Conservation (phyloP, 2,329 filamentous ascomycete species). For the Zasmidium citrigriseum region DNA sequence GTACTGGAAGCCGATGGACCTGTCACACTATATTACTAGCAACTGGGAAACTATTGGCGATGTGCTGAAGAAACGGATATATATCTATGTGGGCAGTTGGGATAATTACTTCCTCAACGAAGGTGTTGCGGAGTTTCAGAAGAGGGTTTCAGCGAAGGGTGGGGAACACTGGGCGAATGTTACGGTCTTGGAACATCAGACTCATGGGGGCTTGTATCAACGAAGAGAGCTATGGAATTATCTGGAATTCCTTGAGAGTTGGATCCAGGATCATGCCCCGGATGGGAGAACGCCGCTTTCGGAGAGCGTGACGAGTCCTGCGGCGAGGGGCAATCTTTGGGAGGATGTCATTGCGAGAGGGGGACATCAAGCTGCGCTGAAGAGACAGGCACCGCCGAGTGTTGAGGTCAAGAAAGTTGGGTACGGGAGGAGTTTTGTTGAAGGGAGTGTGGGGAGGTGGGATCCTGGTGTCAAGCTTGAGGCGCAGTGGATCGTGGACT, state of each 20-base stretch:
- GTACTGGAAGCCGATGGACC: conserved; percentile 40
- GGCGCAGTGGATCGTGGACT: conserved; percentile 38
- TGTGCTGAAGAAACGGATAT: conserved; percentile 35
- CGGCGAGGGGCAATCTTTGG: conserved; percentile 37
- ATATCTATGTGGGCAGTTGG: conserved; percentile 38
- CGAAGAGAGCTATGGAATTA: conserved; percentile 35
- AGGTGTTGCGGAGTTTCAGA: conserved; percentile 39
- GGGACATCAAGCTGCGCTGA: conserved; percentile 37
- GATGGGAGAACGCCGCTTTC: conserved; percentile 34
- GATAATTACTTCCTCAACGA: conserved; percentile 42
- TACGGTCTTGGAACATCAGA: conserved; percentile 33
- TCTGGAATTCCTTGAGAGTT: conserved; percentile 35
- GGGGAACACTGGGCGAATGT: conserved; percentile 41
- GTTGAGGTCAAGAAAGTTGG: conserved; percentile 20
- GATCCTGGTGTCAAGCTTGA: conserved; percentile 39
- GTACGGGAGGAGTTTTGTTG: neutral
- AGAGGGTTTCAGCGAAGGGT: conserved; percentile 34
- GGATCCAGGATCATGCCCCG: conserved; percentile 37
- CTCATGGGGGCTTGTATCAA: conserved; percentile 40
- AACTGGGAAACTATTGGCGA: conserved; percentile 39
- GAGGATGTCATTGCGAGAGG: conserved; percentile 36
- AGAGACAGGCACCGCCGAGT: conserved; percentile 33
- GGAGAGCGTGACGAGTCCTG: conserved; percentile 19
- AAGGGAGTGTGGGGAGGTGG: conserved; percentile 36
- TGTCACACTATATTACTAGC: conserved; percentile 35